Conservation (phyloP, 306 rosid species). For the Prunus armeniaca region DNA sequence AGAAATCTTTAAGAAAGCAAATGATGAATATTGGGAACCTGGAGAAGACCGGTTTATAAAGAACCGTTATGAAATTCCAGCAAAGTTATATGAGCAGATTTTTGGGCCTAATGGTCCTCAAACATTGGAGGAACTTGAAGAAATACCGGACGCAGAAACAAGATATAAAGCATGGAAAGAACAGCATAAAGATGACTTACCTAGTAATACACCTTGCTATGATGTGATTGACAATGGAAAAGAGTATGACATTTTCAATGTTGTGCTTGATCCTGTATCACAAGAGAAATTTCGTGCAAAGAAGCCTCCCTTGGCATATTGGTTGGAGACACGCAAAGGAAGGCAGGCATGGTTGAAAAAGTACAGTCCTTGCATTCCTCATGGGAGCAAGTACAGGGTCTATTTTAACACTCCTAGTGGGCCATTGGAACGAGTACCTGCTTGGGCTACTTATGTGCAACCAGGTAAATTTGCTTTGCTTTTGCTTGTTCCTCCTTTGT, state of each 20-base stretch:
- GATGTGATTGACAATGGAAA: constrained; percentile 79
- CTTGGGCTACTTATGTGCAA: constrained; percentile 98
- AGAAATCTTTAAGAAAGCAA: constrained; percentile 70
- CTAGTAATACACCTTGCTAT: constrained; percentile 48
- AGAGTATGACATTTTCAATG: constrained; percentile 75
- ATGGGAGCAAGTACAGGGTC: constrained; percentile 93
- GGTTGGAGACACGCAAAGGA: constrained; percentile 95
- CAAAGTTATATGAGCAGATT: constrained; percentile 77
- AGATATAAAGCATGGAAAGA: constrained; percentile 83
- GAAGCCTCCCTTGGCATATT: constrained; percentile 80
- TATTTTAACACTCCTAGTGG: constrained; percentile 93
- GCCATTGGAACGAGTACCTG: constrained; percentile 89
- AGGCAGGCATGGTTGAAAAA: constrained; percentile 92
- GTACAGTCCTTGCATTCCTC: constrained; percentile 80
- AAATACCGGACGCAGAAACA: constrained; percentile 89
- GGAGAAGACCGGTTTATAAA: constrained; percentile 84
- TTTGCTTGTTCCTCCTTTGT: constrained; percentile 14
- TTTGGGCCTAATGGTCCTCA: constrained; percentile 99
- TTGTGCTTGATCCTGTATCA: constrained; percentile 64
- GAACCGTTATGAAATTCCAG: constrained; percentile 73
- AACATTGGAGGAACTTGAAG: constrained; percentile 69
- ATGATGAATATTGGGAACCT: constrained; percentile 92
- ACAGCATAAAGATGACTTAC: constrained; percentile 53
- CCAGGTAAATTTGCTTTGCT: constrained; percentile 58
- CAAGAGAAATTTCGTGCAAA: constrained; percentile 49